Evolutionary conservation across 352 stramenopile species (phyloP).

Genomic region (Pythium aphanidermatum): DNA sequence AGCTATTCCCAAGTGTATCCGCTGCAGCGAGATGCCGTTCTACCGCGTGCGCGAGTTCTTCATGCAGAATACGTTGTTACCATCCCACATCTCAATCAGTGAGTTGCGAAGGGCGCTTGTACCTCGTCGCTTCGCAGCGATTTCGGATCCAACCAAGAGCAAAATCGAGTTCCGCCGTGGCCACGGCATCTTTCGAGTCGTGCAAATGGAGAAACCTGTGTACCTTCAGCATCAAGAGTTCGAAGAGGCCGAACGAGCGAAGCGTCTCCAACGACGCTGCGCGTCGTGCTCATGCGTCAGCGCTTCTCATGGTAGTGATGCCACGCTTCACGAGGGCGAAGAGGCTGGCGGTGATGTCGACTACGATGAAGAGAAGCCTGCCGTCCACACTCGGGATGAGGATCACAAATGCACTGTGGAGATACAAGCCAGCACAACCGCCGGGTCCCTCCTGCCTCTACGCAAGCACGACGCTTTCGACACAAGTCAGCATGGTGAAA

Average conservation of each 20-base stretch:
- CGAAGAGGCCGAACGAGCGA: conserved; percentile 6
- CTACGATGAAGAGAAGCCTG: conserved; percentile 13
- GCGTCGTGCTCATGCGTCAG: conserved; percentile 3
- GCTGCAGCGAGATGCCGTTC: conserved; percentile 53
- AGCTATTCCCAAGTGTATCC: conserved; percentile 60
- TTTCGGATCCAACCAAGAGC: conserved; percentile 65
- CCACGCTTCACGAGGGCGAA: neutral
- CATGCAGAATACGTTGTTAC: conserved; percentile 23
- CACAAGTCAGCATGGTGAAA: conserved; percentile 13
- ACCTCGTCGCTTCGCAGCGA: conserved; percentile 46
- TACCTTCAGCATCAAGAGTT: conserved; percentile 37
- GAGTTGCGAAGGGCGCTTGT: conserved; percentile 28
- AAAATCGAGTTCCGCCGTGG: conserved; percentile 72
- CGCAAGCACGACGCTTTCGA: conserved; percentile 7
- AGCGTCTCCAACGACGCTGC: conserved; percentile 16
- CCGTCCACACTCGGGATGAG: neutral
- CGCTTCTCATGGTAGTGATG: too few relatives aligned
- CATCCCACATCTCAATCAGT: conserved; percentile 17
- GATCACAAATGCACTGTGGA: neutral
- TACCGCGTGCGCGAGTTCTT: conserved; percentile 65
- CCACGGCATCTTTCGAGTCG: conserved; percentile 44
- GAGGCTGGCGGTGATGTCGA: neutral
- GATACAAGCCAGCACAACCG: too few relatives aligned
- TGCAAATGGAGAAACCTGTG: conserved; percentile 64
- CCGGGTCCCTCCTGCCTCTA: conserved; percentile 9